Evolutionary conservation across 495 filamentous ascomycete species (phyloP).

Genomic region (Margaritispora aquatica): DNA sequence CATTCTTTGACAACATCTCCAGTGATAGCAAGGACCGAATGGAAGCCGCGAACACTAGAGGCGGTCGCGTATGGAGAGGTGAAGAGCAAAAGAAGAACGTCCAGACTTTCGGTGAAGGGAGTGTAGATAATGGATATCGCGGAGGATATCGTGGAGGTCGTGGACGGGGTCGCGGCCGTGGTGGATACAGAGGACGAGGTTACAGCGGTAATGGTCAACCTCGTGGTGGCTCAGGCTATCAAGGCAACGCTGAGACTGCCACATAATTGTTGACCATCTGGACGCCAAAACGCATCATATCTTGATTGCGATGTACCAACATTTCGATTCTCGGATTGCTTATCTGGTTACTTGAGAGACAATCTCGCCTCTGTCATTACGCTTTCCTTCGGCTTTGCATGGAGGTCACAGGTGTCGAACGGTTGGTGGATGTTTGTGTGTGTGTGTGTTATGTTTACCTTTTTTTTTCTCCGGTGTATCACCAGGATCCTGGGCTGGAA

Average conservation of each 20-base stretch:
- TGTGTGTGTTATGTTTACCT: conserved; percentile 6
- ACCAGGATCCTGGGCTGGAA: conserved; percentile 20
- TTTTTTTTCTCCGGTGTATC: conserved; percentile 19
- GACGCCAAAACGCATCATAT: neutral
- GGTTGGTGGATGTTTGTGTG: neutral
- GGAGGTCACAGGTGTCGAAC: neutral
- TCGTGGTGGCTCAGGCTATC: conserved; percentile 23
- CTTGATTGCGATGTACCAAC: conserved; percentile 21
- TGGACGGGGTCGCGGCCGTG: conserved; percentile 58
- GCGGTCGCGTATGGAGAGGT: conserved; percentile 85
- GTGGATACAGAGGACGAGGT: conserved; percentile 45
- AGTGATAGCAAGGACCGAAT: conserved; percentile 89
- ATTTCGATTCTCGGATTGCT: conserved; percentile 14
- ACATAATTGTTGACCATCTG: conserved; percentile 7
- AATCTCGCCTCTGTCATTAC: neutral
- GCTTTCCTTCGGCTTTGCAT: neutral
- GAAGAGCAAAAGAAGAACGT: conserved; percentile 95
- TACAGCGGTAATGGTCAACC: conserved; percentile 22
- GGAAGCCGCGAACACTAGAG: conserved; percentile 61
- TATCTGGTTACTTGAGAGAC: conserved; percentile 9
- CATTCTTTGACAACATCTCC: conserved; percentile 97
- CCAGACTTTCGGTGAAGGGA: conserved; percentile 98
- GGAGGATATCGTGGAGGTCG: conserved; percentile 56
- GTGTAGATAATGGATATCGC: conserved; percentile 79
- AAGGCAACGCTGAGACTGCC: conserved; percentile 15